Evolutionary conservation across 305 asterid genomes (phyloP).

Genomic region (Solanum hybrid): DNA sequence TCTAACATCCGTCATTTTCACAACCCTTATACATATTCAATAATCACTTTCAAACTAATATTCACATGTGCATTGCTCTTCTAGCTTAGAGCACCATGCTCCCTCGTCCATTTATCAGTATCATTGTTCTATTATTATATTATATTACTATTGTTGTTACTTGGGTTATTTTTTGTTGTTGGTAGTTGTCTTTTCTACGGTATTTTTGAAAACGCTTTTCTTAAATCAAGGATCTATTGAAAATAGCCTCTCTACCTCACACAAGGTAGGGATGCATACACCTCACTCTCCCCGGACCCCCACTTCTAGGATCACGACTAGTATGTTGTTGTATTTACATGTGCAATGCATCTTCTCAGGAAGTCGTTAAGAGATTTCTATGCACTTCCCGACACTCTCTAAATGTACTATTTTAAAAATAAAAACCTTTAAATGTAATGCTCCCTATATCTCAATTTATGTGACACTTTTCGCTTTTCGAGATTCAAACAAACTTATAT

Average conservation of each 20-base stretch:
- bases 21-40: not conserved
- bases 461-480: not conserved
- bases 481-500: not conserved
- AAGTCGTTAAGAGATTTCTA: not conserved
- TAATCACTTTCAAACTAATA: not conserved
- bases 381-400: not conserved
- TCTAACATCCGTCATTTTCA: not conserved
- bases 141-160: not conserved
- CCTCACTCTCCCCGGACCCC: not conserved
- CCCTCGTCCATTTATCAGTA: not conserved
- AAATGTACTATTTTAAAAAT: not conserved
- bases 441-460: not conserved
- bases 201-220: not conserved
- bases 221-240: not conserved
- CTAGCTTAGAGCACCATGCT: not conserved
- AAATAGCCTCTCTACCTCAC: not conserved
- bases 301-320: not conserved
- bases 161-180: not conserved
- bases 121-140: not conserved
- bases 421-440: not conserved
- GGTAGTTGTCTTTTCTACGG: not conserved
- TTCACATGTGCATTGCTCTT: not conserved
- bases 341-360: not conserved
- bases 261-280: not conserved
- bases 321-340: not conserved